Evolutionary conservation across 169 alveolate species (phyloP).

Genomic region (Cryptosporidium canis): DNA sequence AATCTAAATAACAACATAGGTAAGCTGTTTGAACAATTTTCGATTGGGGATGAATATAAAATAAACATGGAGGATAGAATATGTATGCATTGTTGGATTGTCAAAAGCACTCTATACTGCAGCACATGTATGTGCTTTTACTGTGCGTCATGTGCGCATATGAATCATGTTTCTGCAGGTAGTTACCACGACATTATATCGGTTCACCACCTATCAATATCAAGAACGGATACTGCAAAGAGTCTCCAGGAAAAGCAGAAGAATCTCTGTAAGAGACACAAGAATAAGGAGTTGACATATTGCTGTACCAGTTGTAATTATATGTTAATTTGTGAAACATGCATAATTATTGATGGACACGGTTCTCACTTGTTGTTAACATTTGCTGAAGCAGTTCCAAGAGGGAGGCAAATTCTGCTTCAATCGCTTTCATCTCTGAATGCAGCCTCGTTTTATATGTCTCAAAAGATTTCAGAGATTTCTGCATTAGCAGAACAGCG

Average conservation of each 20-base stretch:
- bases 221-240: constrained; percentile 31
- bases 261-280: constrained; percentile 49
- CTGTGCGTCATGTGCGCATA: constrained; percentile 60
- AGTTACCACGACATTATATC: constrained; percentile 53
- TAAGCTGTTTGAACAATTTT: constrained; percentile 30
- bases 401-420: constrained; percentile 47
- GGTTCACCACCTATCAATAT: constrained; percentile 11
- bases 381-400: constrained; percentile 62
- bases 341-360: constrained; percentile 65
- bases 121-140: constrained; percentile 68
- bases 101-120: constrained; percentile 49
- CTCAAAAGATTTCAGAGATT: constrained; percentile 49
- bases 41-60: constrained; percentile 8
- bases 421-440: constrained; percentile 45
- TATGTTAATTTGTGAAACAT: constrained; percentile 54
- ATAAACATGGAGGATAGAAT: constrained; percentile 39
- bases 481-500: constrained; percentile 50
- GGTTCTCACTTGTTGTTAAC: constrained; percentile 63
- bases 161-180: constrained; percentile 61
- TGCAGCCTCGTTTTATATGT: constrained; percentile 52
- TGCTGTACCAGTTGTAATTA: constrained; percentile 69
- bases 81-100: constrained; percentile 71
- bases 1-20: constrained; percentile 12
- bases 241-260: constrained; percentile 8
- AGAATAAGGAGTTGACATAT: constrained; percentile 57